Evolutionary conservation across 1,139 yeast species (phyloP).

Genomic region (Sugiyamaella neomexicana): DNA sequence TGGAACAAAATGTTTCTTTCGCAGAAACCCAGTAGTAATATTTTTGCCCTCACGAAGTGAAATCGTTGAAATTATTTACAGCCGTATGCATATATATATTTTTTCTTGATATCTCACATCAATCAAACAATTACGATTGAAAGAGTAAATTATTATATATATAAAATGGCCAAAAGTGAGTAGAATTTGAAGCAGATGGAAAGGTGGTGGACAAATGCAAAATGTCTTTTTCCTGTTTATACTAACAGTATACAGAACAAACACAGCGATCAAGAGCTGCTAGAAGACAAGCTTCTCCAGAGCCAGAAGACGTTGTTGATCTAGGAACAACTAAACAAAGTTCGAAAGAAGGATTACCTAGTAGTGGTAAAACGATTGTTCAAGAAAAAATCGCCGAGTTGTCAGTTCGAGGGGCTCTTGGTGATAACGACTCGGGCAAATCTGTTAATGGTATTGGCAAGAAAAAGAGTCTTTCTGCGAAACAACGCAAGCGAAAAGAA

Average conservation of each 20-base stretch:
- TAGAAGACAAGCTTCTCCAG: conserved; percentile 29
- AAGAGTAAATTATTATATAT: neutral
- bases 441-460: conserved; percentile 19
- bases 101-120: no score
- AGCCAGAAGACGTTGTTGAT: conserved; percentile 20
- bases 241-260: conserved; percentile 12
- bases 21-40: no score
- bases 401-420: conserved; percentile 33
- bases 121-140: no score
- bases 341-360: neutral
- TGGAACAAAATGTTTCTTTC: no score
- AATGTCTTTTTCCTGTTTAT: no score
- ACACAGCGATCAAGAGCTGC: conserved; percentile 35
- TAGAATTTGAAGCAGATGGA: no score
- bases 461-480: conserved; percentile 25
- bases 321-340: neutral
- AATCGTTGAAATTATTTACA: neutral
- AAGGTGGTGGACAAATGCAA: neutral
- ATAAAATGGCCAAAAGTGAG: conserved; percentile 18
- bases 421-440: conserved; percentile 21
- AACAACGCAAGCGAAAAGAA: conserved; percentile 33
- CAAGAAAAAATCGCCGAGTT: conserved; percentile 37
- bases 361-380: conserved; percentile 34
- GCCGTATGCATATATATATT: neutral
- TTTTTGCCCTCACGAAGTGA: neutral